Base-by-base conservation (phyloP, 163 green algal genomes). In the Prototheca wickerhamii region DNA sequence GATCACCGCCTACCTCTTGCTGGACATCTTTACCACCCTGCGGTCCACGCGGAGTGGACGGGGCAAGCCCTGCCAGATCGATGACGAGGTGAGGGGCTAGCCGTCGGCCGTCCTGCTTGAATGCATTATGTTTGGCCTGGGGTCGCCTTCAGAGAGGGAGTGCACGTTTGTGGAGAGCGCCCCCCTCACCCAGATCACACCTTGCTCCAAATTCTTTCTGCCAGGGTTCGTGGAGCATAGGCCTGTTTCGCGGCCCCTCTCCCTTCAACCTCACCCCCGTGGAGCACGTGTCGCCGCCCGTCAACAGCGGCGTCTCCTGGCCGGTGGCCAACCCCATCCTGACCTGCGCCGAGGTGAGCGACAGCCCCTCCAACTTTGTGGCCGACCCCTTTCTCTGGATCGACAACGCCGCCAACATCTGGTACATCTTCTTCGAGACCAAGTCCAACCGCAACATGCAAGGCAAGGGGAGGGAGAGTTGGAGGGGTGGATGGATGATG, bases 401-500 rank as follows among this genome's bases (percentile, higher is more conserved):
- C 2, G 52, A 37, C 25, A 23, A 30, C 35, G 49, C 23, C 26
- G 33, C 34, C 61, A 44, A 29, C 42, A 56, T 51, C 32, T 61
- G 67, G 26, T 61, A 67, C 44, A 34, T 77, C 23, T 77, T 77
- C 58, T 77, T 66, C 34, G 65, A 69, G 29, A 70, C 70, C 42
- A 77, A 77, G 58, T 49, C 5, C 55, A 58, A 58, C 51, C 5
- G 8, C n/a, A 34, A 35, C 3, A 58, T 58, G 51, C 51, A 58
- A 58, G 51, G 51, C 5, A 10, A 30, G 46, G 17, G 17, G 8
- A 5, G 17, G 23, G 46, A 55, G 46, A 25, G 8, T 10, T n/a
- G 46, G 46, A 55, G 18, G 17, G 15, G 8, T n/a, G n/a, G n/a
- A 55, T 30, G 21, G 5, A 17, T 10, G 46, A 25, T 25, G 20